These are phyloP conservation scores for Eucalyptus cloeziana DNA, from an alignment of 345 rosid species.

Conservation along the genomic window DNA sequence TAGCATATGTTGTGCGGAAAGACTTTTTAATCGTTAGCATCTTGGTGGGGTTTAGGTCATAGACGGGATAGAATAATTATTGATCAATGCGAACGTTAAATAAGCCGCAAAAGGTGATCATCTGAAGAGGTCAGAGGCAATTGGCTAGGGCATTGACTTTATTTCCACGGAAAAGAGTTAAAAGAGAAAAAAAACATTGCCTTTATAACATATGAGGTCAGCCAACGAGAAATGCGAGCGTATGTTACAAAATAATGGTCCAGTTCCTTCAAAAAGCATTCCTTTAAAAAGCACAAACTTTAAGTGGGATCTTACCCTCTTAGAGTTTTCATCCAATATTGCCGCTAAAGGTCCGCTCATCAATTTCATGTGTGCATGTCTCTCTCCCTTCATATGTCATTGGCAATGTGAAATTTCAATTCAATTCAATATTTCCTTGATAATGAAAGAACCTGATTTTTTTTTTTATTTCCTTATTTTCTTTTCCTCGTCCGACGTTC, in stretches of 20 bases:
- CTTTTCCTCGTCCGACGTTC: no score
- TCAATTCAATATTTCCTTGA: background rate
- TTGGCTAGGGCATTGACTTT: background rate
- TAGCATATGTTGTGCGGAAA: background rate
- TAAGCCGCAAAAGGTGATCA: background rate
- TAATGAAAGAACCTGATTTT: no score
- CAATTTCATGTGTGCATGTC: background rate
- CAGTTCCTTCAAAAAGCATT: background rate
- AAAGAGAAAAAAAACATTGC: no score
- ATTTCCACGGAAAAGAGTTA: background rate
- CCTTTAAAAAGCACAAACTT: background rate
- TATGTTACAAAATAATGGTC: background rate
- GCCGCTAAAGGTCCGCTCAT: background rate
- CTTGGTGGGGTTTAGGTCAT: background rate
- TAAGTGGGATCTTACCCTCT: background rate
- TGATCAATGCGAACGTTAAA: background rate
- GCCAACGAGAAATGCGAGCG: background rate
- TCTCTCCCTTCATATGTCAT: background rate
- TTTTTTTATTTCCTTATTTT: no score
- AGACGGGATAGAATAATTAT: background rate
- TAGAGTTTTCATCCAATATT: no score
- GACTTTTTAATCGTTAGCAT: no score
- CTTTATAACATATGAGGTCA: background rate
- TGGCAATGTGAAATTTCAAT: no score
- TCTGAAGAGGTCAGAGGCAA: background rate